Evolutionary conservation across 768 basidiomycete genomes (phyloP).

Genomic region (Psilocybe tampanensis): DNA sequence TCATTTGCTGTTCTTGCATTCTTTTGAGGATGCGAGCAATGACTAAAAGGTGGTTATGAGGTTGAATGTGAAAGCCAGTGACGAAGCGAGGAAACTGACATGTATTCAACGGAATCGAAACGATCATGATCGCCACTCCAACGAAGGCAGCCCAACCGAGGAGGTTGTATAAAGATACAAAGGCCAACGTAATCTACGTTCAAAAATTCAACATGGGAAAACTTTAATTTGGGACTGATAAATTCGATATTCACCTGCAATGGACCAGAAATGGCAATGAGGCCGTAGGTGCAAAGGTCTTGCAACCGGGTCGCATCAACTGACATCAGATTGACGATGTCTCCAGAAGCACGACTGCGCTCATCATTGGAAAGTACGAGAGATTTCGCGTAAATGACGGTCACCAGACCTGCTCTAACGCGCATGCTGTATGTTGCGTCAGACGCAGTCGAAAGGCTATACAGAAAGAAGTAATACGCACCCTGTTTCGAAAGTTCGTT

Average conservation of each 20-base stretch:
- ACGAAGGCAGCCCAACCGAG: slow-evolving; percentile 92
- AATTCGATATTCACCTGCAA: slow-evolving; percentile 58
- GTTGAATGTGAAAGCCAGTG: background rate
- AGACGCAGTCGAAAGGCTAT: background rate
- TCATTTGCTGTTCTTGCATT: slow-evolving; percentile 92
- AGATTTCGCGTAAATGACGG: slow-evolving; percentile 84
- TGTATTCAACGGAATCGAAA: slow-evolving; percentile 78
- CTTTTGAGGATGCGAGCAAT: slow-evolving; percentile 72
- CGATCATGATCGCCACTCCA: slow-evolving; percentile 86
- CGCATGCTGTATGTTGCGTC: slow-evolving; percentile 62
- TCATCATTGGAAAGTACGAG: slow-evolving; percentile 87
- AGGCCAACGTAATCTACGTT: slow-evolving; percentile 78
- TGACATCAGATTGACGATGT: slow-evolving; percentile 94
- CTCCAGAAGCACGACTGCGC: slow-evolving; percentile 78
- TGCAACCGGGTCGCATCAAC: slow-evolving; percentile 82
- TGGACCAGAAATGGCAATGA: slow-evolving; percentile 86
- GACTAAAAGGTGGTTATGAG: slow-evolving; percentile 28
- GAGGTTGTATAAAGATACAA: slow-evolving; percentile 86
- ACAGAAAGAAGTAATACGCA: slow-evolving; percentile 17
- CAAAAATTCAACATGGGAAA: background rate
- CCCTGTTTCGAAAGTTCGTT: slow-evolving; percentile 77
- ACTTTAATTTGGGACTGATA: background rate
- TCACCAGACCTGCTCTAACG: slow-evolving; percentile 87
- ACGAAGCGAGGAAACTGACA: slow-evolving; percentile 31
- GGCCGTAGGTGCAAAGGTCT: slow-evolving; percentile 79